Conservation (phyloP, 768 basidiomycete species). For the Coprinopsis sp. region DNA sequence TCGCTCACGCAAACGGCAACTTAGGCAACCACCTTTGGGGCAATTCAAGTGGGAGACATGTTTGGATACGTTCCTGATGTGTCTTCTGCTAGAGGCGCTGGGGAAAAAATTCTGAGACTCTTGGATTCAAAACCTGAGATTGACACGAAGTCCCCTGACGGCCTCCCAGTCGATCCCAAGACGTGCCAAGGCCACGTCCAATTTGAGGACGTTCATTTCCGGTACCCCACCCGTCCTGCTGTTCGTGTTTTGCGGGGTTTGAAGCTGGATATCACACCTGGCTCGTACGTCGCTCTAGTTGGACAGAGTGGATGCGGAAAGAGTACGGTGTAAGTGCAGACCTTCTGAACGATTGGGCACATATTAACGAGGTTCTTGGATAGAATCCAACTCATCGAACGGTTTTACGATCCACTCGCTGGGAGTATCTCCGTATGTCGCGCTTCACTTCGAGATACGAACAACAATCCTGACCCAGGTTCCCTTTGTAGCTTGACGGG, state of each 20-base stretch:
- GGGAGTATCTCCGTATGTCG: slow-evolving; percentile 49
- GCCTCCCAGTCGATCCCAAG: slow-evolving; percentile 38
- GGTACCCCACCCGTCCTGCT: slow-evolving; percentile 74
- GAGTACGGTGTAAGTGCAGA: slow-evolving; percentile 50
- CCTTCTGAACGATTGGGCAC: too few relatives aligned
- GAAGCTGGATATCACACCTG: slow-evolving; percentile 55
- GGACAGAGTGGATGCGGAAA: slow-evolving; percentile 67
- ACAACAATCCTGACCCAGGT: background rate
- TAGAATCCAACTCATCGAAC: slow-evolving; percentile 65
- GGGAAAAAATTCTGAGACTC: slow-evolving; percentile 59
- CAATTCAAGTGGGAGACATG: slow-evolving; percentile 75
- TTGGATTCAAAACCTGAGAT: slow-evolving; percentile 64
- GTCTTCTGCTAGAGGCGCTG: slow-evolving; percentile 67
- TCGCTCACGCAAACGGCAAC: slow-evolving; percentile 44
- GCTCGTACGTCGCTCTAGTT: slow-evolving; percentile 65
- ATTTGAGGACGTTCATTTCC: slow-evolving; percentile 71
- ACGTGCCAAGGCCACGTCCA: slow-evolving; percentile 50
- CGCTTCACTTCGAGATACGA: background rate
- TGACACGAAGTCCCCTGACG: slow-evolving; percentile 59
- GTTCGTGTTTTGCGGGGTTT: slow-evolving; percentile 70
- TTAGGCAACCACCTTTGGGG: slow-evolving; percentile 76
- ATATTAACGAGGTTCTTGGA: slow-evolving; percentile 5
- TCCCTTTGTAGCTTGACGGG: slow-evolving; percentile 47
- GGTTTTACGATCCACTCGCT: slow-evolving; percentile 66
- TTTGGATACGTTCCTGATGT: slow-evolving; percentile 68